Conservation (phyloP, 164 flowering plant species). For the Warburgia ugandensis region DNA sequence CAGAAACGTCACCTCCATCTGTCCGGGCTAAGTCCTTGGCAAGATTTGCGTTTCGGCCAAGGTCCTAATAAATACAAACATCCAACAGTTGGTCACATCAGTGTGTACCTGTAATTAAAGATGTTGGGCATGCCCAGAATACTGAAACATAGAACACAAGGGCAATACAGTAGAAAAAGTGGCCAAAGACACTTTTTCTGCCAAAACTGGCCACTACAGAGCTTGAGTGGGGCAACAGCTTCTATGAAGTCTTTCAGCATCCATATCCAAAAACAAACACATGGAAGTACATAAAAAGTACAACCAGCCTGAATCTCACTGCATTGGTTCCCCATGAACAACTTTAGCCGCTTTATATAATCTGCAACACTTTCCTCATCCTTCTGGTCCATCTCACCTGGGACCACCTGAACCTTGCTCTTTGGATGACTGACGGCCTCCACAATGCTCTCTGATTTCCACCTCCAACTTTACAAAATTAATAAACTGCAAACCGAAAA, state of each 20-base stretch:
- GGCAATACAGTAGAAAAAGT: too few species aligned
- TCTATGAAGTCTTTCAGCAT: too few species aligned
- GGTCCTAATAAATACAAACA: conserved; percentile 44
- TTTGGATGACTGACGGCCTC: conserved; percentile 77
- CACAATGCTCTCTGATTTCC: conserved; percentile 64
- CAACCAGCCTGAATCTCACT: conserved; percentile 96
- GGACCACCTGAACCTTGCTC: conserved; percentile 70
- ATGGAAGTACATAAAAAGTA: not conserved
- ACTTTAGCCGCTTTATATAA: conserved; percentile 66
- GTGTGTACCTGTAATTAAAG: too few species aligned
- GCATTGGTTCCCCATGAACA: conserved; percentile 81
- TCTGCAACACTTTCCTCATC: conserved; percentile 66
- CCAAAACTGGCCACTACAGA: too few species aligned
- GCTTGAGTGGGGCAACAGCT: too few species aligned
- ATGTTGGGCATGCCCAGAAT: too few species aligned
- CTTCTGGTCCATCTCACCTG: conserved; percentile 80
- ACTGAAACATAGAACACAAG: too few species aligned
- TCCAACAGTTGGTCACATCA: too few species aligned
- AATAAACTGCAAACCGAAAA: conserved; percentile 61
- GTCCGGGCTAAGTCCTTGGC: conserved; percentile 79
- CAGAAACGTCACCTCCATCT: conserved; percentile 36
- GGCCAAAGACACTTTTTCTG: too few species aligned
- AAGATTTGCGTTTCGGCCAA: conserved; percentile 71
- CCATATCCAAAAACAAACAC: too few species aligned
- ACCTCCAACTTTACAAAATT: conserved; percentile 51